Evolutionary conservation across 805 yeast species (phyloP).

Genomic region (Schwanniomyces sp.): DNA sequence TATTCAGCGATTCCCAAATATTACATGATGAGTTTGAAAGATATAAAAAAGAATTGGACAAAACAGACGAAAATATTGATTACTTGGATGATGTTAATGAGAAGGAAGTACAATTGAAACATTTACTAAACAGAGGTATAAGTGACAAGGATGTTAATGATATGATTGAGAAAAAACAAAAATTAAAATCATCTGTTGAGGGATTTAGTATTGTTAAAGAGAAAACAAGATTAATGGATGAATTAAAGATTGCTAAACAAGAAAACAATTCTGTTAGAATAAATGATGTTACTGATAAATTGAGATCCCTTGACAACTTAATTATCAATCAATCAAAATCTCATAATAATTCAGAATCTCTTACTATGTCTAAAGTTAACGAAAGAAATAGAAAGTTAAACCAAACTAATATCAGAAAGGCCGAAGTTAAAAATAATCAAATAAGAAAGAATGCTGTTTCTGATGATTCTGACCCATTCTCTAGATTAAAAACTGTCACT

Average conservation of each 20-base stretch:
- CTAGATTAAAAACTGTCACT: constrained; percentile 84
- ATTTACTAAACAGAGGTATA: constrained; percentile 63
- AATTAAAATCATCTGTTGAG: constrained; percentile 47
- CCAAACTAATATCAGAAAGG: constrained; percentile 71
- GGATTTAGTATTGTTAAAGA: constrained; percentile 68
- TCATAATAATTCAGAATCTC: constrained; percentile 35
- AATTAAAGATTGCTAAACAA: constrained; percentile 72
- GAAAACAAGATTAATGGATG: constrained; percentile 69
- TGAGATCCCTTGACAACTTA: constrained; percentile 46
- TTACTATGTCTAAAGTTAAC: constrained; percentile 68
- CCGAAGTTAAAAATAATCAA: constrained; percentile 67
- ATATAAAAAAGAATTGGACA: constrained; percentile 61
- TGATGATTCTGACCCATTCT: constrained; percentile 72
- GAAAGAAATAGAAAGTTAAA: constrained; percentile 84
- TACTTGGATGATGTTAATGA: constrained; percentile 61
- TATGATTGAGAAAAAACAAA: constrained; percentile 72
- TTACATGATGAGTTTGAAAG: constrained; percentile 69
- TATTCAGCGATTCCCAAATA: constrained; percentile 76
- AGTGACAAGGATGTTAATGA: constrained; percentile 74
- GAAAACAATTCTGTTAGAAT: constrained; percentile 40
- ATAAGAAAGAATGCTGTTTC: constrained; percentile 48
- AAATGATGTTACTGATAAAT: constrained; percentile 30
- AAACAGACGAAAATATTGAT: constrained; percentile 60
- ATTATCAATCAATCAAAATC: constrained; percentile 40
- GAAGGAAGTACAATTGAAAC: constrained; percentile 61